Evolutionary conservation across 768 basidiomycete species (phyloP), one percentile per base, ranked within the genome.

Genomic region (Infundibulicybe gibba): DNA sequence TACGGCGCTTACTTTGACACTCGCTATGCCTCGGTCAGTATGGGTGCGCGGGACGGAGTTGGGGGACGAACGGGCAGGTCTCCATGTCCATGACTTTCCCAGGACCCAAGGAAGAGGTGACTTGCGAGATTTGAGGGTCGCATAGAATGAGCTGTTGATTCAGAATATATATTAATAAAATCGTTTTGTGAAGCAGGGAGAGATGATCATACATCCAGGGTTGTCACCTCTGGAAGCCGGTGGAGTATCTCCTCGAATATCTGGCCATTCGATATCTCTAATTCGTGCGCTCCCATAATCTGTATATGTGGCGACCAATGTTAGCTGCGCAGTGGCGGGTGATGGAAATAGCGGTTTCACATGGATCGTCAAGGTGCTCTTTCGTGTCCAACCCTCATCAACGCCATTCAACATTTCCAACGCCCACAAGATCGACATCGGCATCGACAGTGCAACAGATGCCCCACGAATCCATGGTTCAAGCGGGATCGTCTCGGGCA

Each of bases 341-440:
- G 25, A 25, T 25, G 25, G 8, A 8, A 25, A 25, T 25, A 8
- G 25, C 25, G 3, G 4, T n/a, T 4, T 25, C 11, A 68, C 66
- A 46, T 68, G 67, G 35, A 68, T 60, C 13, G 55, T 54, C 3
- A 70, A 50, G 5, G 50, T 60, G 5, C 65, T 53, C 32, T 64
- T 62, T 34, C 40, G 51, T 1, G 65, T 67, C 65, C 66, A 70
- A 1, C 45, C 31, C 16, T 59, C 51, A 20, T 60, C 59, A 5
- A 42, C 49, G 4, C 25, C 25, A 19, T 65, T 61, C 32, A 70
- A 38, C 12, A 50, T 49, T 39, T 70, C 65, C 1, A 70, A 51
- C 1, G 53, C 65, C 43, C 53, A 63, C 13, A 70, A 43, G 14
- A 66, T 65, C 3, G 63, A 64, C 63, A 68, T 59, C 2, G 66